phyloP scores from a whole-genome alignment of 192 early-diverging fungal species.

The Backusella psychrophila region DNA sequence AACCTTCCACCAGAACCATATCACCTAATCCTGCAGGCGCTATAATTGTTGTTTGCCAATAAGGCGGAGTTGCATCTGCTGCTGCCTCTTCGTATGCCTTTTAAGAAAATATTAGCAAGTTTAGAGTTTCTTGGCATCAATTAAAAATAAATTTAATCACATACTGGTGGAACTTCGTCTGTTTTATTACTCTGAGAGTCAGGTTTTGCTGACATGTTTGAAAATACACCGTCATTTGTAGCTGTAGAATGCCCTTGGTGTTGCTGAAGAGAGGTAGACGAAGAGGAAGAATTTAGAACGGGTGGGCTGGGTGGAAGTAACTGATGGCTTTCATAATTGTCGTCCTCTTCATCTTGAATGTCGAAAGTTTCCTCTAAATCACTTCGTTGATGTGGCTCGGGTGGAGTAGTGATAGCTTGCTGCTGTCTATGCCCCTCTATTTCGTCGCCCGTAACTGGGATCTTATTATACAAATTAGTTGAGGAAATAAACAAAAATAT shows the following conservation, averaged over 20 bases:
- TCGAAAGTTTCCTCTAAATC: conserved; percentile 11
- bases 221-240: conserved; percentile 46
- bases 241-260: not conserved
- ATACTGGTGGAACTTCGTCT: conserved; percentile 43
- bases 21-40: conserved; percentile 66
- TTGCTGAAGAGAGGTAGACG: not conserved
- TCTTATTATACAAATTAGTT: not conserved
- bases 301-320: conserved; percentile 7
- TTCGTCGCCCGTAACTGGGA: not conserved
- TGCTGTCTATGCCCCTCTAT: not conserved
- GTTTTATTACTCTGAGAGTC: conserved; percentile 37
- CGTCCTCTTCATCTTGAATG: conserved; percentile 3
- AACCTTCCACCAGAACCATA: conserved; percentile 81
- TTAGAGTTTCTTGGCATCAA: not conserved
- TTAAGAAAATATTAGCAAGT: not conserved
- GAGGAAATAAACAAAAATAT: not conserved
- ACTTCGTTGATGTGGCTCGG: not conserved
- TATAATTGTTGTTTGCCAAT: conserved; percentile 74
- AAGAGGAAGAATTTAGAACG: not conserved
- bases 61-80: conserved; percentile 57
- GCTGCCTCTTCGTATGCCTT: conserved; percentile 74
- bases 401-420: not conserved
- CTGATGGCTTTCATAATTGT: not conserved
- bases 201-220: conserved; percentile 52
- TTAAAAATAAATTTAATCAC: not conserved